phyloP scores from a whole-genome alignment of 345 rosid species.

The Euphorbia pulcherrima region DNA sequence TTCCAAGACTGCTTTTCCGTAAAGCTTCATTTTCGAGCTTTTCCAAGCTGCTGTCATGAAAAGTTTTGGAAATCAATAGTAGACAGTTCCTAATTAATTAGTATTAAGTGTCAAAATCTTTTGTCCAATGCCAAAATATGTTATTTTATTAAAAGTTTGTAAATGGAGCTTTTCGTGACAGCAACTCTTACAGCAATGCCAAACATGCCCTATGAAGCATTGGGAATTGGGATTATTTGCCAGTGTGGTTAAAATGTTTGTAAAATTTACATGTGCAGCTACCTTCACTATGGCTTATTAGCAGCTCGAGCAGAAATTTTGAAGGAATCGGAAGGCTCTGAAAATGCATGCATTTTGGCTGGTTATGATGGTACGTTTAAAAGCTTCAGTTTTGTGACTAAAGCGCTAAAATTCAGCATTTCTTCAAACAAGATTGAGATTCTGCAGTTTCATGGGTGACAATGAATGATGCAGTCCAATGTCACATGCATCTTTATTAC shows the following conservation, averaged over 20 bases:
- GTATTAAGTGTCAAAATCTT: too few relatives aligned
- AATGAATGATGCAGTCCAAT: neutral
- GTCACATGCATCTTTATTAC: neutral
- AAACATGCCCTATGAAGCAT: neutral
- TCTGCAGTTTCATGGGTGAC: neutral
- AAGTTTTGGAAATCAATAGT: too few relatives aligned
- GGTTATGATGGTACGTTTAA: slow-evolving; percentile 68
- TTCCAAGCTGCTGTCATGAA: too few relatives aligned
- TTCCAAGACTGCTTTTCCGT: too few relatives aligned
- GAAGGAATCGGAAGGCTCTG: slow-evolving; percentile 56
- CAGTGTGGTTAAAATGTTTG: slow-evolving; percentile 17
- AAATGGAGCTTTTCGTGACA: too few relatives aligned
- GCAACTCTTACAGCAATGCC: too few relatives aligned
- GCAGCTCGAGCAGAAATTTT: slow-evolving; percentile 96
- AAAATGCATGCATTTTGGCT: slow-evolving; percentile 72
- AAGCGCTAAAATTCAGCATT: neutral
- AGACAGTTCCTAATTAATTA: too few relatives aligned
- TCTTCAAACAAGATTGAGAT: neutral
- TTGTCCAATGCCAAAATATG: too few relatives aligned
- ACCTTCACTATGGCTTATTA: slow-evolving; percentile 85
- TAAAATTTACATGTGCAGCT: slow-evolving; percentile 47
- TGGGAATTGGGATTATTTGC: neutral
- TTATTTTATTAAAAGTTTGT: too few relatives aligned
- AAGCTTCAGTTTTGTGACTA: slow-evolving; percentile 9
- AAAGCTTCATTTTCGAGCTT: too few relatives aligned